Evolutionary conservation across 1,284 basidiomycete species (phyloP).

Genomic region (Sphaerobolus stellatus): DNA sequence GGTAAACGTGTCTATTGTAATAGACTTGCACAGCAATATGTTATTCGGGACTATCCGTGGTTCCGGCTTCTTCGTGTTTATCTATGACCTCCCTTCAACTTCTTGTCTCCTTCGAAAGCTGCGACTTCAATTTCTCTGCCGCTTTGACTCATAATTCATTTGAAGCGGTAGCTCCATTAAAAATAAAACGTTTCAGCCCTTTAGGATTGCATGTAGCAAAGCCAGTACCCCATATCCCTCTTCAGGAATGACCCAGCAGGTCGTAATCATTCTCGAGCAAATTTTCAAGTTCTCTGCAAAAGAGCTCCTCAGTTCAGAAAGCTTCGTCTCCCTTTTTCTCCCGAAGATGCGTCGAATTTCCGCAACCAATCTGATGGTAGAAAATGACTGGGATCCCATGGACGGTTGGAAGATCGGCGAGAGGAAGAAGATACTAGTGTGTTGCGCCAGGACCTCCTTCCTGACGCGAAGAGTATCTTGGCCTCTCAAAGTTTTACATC

Average conservation of each 20-base stretch:
- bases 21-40: not conserved
- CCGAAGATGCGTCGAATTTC: not conserved
- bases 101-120: too few species aligned
- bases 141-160: not conserved
- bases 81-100: not conserved
- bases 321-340: not conserved
- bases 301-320: not conserved
- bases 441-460: slow-evolving; percentile 37
- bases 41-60: not conserved
- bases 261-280: not conserved
- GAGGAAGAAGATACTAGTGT: slow-evolving; percentile 41
- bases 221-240: not conserved
- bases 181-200: not conserved
- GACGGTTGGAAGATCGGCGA: slow-evolving; percentile 31
- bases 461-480: too few species aligned
- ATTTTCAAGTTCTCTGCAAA: not conserved
- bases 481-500: too few species aligned
- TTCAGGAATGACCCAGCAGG: not conserved
- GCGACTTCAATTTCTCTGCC: not conserved
- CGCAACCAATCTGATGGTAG: not conserved
- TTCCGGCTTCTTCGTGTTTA: not conserved
- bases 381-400: slow-evolving; percentile 4
- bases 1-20: not conserved
- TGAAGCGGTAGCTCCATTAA: not conserved
- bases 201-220: not conserved